Base-by-base conservation (phyloP, 257 asterid species). In the Salvia splendens region DNA sequence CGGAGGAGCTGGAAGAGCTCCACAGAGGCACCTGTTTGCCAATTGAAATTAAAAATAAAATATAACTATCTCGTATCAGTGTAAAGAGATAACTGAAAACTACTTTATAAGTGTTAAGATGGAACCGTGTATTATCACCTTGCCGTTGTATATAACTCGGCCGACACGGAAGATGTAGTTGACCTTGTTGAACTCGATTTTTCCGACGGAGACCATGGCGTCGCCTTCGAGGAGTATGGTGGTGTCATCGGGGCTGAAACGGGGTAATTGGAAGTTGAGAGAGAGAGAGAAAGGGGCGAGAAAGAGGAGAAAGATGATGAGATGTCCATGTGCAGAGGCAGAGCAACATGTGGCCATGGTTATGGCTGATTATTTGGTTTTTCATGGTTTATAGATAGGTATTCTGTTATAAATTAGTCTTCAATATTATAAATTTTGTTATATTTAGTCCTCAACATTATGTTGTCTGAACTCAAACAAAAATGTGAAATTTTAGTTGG, bases 61-160 rank as follows among this genome's bases (percentile, higher is more conserved):
- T 17, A 17, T 17, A 17, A 17, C 1, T 17, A 17, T 17, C 20
- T 17, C 20, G 20, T 17, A 17, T n/a, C n/a, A n/a, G n/a, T n/a
- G n/a, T n/a, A 17, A 17, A 17, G 20, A n/a, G 20, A 17, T 0
- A 17, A 17, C 20, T 17, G 20, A 17, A 17, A 17, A 17, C 20
- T 1, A 17, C 20, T 17, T 0, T 17, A 17, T 17, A 17, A 17
- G 20, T 17, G 0, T 17, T 17, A 0, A 1, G 20, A 17, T 17
- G 20, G 20, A 17, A 1, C 20, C 20, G 20, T 17, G 20, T 17
- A 17, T 17, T 1, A 17, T 17, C 1, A 69, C 69, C 43, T 40
- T 60, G 12, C 41, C 75, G 35, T 70, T 60, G 75, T 48, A 70
- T 50, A 70, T 36, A 35, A 70, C 35, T 20, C 17, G 68, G 30